Evolutionary conservation across 306 rosid species (phyloP).

Genomic region (Quercus alba): DNA sequence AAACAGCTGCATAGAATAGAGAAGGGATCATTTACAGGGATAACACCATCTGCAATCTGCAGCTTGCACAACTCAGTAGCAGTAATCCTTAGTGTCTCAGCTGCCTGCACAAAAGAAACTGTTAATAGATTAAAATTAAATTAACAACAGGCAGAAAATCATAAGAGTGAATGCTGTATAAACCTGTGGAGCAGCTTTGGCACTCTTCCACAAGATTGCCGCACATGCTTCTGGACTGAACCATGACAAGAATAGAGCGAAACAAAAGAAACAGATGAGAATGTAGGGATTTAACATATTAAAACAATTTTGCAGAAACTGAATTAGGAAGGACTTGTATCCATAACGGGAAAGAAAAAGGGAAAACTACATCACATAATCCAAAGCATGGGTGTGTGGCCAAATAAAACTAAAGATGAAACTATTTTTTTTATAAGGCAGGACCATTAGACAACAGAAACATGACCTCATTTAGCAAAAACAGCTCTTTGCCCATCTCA

Average conservation of each 20-base stretch:
- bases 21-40: slow-evolving; percentile 62
- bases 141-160: slow-evolving; percentile 8
- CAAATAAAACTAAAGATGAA: not conserved
- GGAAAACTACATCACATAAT: not conserved
- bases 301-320: not conserved
- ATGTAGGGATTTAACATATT: not conserved
- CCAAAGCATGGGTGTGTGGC: not conserved
- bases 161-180: slow-evolving; percentile 1
- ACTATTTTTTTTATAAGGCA: not conserved
- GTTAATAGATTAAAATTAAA: not conserved
- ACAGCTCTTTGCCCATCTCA: not conserved
- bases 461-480: too few relatives aligned
- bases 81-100: slow-evolving; percentile 77
- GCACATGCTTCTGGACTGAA: slow-evolving; percentile 97
- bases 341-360: not conserved
- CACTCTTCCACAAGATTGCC: slow-evolving; percentile 90
- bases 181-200: slow-evolving; percentile 93
- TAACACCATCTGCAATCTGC: slow-evolving; percentile 77
- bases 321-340: not conserved
- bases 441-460: not conserved
- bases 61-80: slow-evolving; percentile 60
- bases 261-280: slow-evolving; percentile 24
- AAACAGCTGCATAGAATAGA: slow-evolving; percentile 2
- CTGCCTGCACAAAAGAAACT: slow-evolving; percentile 58
- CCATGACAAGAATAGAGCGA: slow-evolving; percentile 34